Evolutionary conservation across 2,329 filamentous ascomycete genomes (phyloP).

Genomic region (Sarocladium brachiariae): DNA sequence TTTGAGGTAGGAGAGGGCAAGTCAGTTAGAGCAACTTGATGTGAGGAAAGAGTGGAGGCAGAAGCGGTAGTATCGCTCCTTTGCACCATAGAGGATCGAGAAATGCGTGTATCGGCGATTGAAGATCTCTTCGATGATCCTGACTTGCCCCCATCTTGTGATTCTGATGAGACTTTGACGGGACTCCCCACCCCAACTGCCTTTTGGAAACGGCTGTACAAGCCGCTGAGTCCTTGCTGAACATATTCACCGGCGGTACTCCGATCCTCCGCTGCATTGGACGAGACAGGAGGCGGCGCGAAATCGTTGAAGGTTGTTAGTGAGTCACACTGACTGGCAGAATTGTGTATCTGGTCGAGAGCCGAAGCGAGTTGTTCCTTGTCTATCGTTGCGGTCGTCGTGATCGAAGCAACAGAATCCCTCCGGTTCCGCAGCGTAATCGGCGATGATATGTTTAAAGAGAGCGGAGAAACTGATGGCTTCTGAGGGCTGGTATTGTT

Average conservation of each 20-base stretch:
- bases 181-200: slow-evolving; percentile 65
- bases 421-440: slow-evolving; percentile 27
- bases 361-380: slow-evolving; percentile 69
- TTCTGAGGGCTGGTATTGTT: slow-evolving; percentile 24
- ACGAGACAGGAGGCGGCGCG: slow-evolving; percentile 58
- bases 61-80: slow-evolving; percentile 28
- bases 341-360: slow-evolving; percentile 81
- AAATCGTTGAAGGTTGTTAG: slow-evolving; percentile 95
- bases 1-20: slow-evolving; percentile 26
- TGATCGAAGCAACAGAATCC: slow-evolving; percentile 34
- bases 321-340: slow-evolving; percentile 76
- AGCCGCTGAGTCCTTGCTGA: slow-evolving; percentile 78
- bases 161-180: slow-evolving; percentile 20
- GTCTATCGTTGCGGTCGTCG: slow-evolving; percentile 41
- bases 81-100: background rate
- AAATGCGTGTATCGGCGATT: slow-evolving; percentile 20
- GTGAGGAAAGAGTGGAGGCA: slow-evolving; percentile 24
- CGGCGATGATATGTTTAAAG: slow-evolving; percentile 21
- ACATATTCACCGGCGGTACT: slow-evolving; percentile 65
- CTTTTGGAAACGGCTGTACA: slow-evolving; percentile 80
- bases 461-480: slow-evolving; percentile 21
- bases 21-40: slow-evolving; percentile 24
- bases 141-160: slow-evolving; percentile 22
- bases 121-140: slow-evolving; percentile 19
- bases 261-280: slow-evolving; percentile 58